Evolutionary conservation across 2,329 filamentous ascomycete species (phyloP).

Genomic region (Penicillium sumatraense): DNA sequence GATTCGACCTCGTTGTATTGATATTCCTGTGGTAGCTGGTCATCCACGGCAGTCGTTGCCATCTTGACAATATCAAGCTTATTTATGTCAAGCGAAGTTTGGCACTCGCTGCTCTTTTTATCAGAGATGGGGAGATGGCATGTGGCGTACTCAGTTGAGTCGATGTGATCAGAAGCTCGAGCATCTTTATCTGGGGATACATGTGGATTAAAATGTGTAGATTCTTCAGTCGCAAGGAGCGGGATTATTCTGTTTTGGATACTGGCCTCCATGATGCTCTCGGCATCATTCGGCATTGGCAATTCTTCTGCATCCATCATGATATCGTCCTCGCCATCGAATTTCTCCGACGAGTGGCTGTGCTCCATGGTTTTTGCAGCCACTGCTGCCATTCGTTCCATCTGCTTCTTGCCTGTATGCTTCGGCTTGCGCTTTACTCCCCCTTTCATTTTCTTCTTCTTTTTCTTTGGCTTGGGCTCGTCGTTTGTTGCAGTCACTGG

Average conservation of each 20-base stretch:
- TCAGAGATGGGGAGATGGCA: neutral
- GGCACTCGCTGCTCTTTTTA: neutral
- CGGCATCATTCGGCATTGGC: neutral
- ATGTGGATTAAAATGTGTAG: no score
- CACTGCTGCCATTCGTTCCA: neutral
- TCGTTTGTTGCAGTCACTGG: neutral
- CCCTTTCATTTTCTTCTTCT: neutral
- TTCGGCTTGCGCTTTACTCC: neutral
- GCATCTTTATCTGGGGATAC: neutral
- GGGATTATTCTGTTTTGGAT: no score
- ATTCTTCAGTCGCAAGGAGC: no score
- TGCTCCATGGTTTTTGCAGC: neutral
- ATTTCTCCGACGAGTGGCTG: neutral
- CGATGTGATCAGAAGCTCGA: neutral
- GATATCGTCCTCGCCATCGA: neutral
- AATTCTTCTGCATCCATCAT: neutral
- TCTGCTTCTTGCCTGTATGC: neutral
- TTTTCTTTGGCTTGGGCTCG: neutral
- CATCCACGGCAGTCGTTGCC: no score
- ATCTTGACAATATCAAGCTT: neutral
- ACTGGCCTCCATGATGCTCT: no score
- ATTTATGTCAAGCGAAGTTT: neutral
- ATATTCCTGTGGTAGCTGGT: no score
- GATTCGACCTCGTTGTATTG: no score
- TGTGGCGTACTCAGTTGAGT: neutral